phyloP scores from a whole-genome alignment of 495 filamentous ascomycete species.

The Talaromyces wortmannii region DNA sequence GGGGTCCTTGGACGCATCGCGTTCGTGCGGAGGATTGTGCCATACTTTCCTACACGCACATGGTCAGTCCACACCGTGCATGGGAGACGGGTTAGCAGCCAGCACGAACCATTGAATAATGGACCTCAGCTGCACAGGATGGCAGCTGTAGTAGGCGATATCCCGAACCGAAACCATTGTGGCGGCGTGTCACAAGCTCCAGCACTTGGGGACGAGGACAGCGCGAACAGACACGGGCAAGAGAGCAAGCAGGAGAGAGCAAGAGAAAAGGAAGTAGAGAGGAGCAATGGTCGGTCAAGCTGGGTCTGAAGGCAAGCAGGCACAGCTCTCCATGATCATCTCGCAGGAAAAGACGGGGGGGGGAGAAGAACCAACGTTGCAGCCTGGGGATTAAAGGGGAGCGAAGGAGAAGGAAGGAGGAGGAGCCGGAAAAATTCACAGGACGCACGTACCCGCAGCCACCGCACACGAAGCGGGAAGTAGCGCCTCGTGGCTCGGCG shows the following conservation, averaged over 20 bases:
- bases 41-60: slow-evolving; percentile 71
- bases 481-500: too few relatives aligned
- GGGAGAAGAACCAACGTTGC: neutral
- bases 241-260: slow-evolving; percentile 1
- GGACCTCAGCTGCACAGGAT: slow-evolving; percentile 70
- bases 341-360: neutral
- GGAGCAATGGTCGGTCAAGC: neutral
- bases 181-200: slow-evolving; percentile 4
- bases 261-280: slow-evolving; percentile 1
- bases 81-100: neutral
- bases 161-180: slow-evolving; percentile 49
- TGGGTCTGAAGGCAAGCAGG: neutral
- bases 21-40: slow-evolving; percentile 88
- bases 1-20: slow-evolving; percentile 68
- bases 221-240: slow-evolving; percentile 1
- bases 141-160: slow-evolving; percentile 68
- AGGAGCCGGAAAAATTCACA: neutral
- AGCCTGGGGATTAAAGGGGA: neutral
- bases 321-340: neutral
- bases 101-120: slow-evolving; percentile 83
- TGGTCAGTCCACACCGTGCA: neutral
- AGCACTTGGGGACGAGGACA: neutral
- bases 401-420: neutral
- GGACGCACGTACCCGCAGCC: neutral
- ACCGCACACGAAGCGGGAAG: too few relatives aligned